phyloP scores from a whole-genome alignment of 2,329 filamentous ascomycete genomes.

The Cladosporium velox region DNA sequence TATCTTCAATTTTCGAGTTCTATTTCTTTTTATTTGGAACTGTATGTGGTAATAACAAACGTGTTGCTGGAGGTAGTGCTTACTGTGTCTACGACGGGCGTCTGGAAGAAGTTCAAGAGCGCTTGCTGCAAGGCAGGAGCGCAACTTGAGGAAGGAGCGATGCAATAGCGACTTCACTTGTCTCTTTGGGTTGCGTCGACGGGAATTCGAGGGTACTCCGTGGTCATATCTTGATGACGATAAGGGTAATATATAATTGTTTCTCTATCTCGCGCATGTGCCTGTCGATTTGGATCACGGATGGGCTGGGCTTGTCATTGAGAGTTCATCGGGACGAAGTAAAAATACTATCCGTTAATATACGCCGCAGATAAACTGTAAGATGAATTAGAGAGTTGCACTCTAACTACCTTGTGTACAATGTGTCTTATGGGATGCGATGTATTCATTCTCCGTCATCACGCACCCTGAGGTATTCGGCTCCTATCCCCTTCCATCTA shows the following conservation, averaged over 20 bases:
- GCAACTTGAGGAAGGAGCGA: background rate
- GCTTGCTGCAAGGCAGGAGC: background rate
- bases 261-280: background rate
- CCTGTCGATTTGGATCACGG: background rate
- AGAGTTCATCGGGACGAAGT: background rate
- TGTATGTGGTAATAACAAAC: background rate
- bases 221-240: background rate
- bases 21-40: background rate
- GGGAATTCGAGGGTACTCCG: too few relatives aligned
- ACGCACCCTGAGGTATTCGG: background rate
- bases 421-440: background rate
- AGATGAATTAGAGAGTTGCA: background rate
- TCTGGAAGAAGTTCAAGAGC: background rate
- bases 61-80: too few relatives aligned
- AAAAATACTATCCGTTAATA: background rate
- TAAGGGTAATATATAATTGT: background rate
- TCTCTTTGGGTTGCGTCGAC: background rate
- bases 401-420: background rate
- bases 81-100: too few relatives aligned
- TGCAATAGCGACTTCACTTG: background rate
- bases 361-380: background rate
- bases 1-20: background rate
- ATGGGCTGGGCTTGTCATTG: background rate
- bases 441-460: background rate
- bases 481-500: background rate